Conservation (phyloP, 305 asterid genomes). For the Fraxinus albicans region DNA sequence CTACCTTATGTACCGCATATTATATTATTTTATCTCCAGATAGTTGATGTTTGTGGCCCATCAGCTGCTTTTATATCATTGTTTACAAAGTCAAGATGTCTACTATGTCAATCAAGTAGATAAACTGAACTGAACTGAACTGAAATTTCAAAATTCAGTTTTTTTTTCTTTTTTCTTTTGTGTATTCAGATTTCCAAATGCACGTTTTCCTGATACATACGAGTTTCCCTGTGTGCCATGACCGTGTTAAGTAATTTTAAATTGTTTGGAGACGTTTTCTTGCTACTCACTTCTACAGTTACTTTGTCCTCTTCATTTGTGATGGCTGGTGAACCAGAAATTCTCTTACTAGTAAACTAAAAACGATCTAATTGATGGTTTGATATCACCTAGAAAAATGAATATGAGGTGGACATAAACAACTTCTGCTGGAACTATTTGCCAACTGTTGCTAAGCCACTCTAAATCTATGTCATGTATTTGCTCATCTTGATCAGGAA, state of each 20-base stretch:
- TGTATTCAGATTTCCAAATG: background rate
- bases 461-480: background rate
- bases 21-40: background rate
- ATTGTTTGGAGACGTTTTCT: background rate
- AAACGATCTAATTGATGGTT: background rate
- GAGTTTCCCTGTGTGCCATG: background rate
- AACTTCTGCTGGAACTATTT: background rate
- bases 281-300: background rate
- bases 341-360: background rate
- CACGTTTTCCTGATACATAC: background rate
- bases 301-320: background rate
- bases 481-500: background rate
- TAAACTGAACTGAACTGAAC: background rate
- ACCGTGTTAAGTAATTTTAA: background rate
- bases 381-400: background rate
- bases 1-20: background rate
- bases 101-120: background rate
- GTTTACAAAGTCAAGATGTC: background rate
- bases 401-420: background rate
- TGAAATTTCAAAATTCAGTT: background rate
- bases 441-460: background rate
- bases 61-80: background rate
- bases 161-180: background rate
- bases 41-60: background rate
- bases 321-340: background rate